Base-by-base conservation (phyloP, 139 green algal genomes). In the Pycnococcus provasolii region DNA sequence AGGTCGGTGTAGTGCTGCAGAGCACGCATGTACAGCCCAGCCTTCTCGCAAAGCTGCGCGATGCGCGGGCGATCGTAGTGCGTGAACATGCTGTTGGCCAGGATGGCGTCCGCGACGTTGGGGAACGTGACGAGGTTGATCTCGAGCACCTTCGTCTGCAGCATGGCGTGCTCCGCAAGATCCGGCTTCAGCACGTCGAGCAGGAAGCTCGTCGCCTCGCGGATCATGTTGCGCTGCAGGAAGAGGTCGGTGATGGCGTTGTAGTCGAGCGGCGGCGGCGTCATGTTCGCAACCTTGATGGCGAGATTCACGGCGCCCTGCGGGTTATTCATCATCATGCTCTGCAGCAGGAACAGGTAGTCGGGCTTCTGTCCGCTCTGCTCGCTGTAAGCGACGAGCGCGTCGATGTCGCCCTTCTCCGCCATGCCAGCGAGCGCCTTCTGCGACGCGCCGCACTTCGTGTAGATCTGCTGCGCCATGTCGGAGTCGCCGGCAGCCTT, bases 1-100 rank as follows among this genome's bases (percentile, higher is more conserved):
- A 99, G 83, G 72, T 99, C 94, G 37, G 86, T 95, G 87, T 99
- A 97, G 87, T 98, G 94, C 84, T 97, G 88, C 78, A 99, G 82
- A 6, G 93, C 94, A 44, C 91, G 84, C 87, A 96, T 93, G 84
- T 98, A 98, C 62, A 99, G 86, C 2, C 93, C 93, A 2, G 91
- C 89, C 84, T 98, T 98, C 81, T 99, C 94, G 73, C 89, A 96
- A 64, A 98, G 84, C 86, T 98, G 91, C 37, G 91, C 91, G 50
- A 98, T 86, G 63, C 91, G 85, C 4, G 94, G 94, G 3, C 87
- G 80, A 80, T 99, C 94, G 71, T 98, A 99, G 81, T 97, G 90
- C 4, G 84, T 94, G 44, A 99, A 84, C 64, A 84, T 91, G 65
- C 84, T 86, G 67, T 91, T 94, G 51, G 83, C 89, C 63, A 99